These are phyloP conservation scores for Coelastrella sp. DNA, from an alignment of 139 green algal species.

Conservation along the genomic window DNA sequence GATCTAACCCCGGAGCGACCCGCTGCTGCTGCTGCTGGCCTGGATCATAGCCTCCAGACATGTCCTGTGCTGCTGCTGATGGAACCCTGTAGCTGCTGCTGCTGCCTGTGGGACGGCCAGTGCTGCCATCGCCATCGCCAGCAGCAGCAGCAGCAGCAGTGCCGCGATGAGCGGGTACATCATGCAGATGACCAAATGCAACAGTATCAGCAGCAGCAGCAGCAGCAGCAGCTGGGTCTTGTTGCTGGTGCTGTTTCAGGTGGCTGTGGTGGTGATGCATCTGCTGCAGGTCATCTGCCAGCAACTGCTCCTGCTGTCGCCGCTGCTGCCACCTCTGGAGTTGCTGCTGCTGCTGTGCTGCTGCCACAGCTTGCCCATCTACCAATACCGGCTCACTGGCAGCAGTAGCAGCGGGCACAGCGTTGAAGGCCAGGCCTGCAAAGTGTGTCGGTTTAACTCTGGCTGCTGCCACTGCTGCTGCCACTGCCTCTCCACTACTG, in stretches of 20 bases:
- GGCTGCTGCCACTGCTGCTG: background rate
- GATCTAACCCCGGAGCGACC: too few relatives aligned
- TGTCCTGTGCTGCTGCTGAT: background rate
- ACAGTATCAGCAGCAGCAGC: background rate
- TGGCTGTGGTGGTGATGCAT: background rate
- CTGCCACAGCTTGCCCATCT: background rate
- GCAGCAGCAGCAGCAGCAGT: background rate
- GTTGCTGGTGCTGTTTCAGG: background rate
- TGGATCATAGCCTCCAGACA: background rate
- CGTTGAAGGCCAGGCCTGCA: background rate
- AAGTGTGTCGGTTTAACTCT: background rate
- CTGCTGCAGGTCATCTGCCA: background rate
- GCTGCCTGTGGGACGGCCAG: background rate
- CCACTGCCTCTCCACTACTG: background rate
- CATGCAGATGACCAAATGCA: background rate
- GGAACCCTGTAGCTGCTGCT: background rate
- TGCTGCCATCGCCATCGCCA: background rate
- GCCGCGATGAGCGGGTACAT: background rate
- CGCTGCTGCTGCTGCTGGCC: background rate
- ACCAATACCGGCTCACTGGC: background rate
- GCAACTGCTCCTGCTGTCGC: background rate
- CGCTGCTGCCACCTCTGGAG: background rate
- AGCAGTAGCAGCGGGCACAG: background rate
- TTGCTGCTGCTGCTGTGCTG: background rate
- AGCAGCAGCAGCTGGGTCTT: background rate